Base-by-base conservation (phyloP, 768 basidiomycete species). In the Termitomyces sp. region DNA sequence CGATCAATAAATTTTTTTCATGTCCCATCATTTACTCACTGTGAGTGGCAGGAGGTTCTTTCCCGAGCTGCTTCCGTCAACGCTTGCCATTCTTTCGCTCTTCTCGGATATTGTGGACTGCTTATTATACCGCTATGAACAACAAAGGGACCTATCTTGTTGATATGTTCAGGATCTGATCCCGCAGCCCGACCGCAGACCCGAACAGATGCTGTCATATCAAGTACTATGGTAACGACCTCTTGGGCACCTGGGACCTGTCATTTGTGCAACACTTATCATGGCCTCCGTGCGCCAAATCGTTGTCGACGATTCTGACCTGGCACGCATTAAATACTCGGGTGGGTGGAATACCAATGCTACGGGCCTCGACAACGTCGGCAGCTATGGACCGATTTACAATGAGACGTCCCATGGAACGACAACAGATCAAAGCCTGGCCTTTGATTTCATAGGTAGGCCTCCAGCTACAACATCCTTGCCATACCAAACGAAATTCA, bases 301-400 rank as follows among this genome's bases (percentile, higher is more conserved):
- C 18, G 22, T 56, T 9, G 55, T 56, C 12, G 55, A 56, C 28
- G 55, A 56, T 56, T 56, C 55, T 11, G 55, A 56, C 55, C 28
- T 32, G 28, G 28, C 28, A 22, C 28, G 44, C 33, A 56, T 56
- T 18, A 1, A 7, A 46, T 56, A 56, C 13, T 44, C 42, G 8
- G 55, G 44, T 9, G 55, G 44, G 18, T 56, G 55, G 55, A 45
- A 44, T 12, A 36, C 55, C 9, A 28, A 56, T 24, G 42, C 46
- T 7, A 58, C 36, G n/a, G 38, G 48, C 7, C 22, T 58, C 2
- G 18, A 58, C 36, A 15, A 8, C 16, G 20, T 58, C 7, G 57
- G 57, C 3, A 49, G 11, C 20, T 58, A 58, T n/a, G 48, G 57
- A 3, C 2, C 12, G 16, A 58, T 58, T 16, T 58, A 50, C 22